Evolutionary conservation across 306 rosid genomes (phyloP).

Genomic region (Cicer bijugum): DNA sequence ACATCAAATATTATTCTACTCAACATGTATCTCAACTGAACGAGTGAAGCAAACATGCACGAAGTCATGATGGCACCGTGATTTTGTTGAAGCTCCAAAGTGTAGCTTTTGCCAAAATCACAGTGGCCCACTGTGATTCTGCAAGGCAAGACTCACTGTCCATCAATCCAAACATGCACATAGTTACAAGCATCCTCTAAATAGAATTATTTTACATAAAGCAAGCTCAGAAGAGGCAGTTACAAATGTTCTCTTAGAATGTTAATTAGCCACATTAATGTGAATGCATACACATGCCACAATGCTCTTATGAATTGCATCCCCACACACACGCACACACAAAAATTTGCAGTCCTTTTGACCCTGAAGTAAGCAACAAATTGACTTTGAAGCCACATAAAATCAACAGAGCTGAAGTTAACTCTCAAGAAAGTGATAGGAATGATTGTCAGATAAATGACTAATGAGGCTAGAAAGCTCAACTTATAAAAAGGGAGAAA

Average conservation of each 20-base stretch:
- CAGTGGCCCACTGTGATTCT: no score
- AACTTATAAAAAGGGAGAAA: conserved; percentile 27
- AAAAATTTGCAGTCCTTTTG: conserved; percentile 27
- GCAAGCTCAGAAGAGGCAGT: conserved; percentile 23
- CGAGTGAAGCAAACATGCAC: background rate
- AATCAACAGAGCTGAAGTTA: conserved; percentile 34
- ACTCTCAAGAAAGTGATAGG: conserved; percentile 19
- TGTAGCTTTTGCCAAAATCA: no score
- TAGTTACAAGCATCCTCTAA: conserved; percentile 15
- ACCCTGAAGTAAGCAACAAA: conserved; percentile 30
- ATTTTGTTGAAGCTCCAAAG: no score
- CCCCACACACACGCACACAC: background rate
- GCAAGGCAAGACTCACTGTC: no score
- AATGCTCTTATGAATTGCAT: background rate
- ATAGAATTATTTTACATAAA: conserved; percentile 18
- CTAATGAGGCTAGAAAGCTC: conserved; percentile 25
- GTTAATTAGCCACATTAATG: conserved; percentile 16
- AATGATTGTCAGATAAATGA: conserved; percentile 17
- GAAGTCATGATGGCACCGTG: no score
- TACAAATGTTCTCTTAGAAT: conserved; percentile 2
- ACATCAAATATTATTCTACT: conserved; percentile 16
- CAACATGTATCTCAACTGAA: conserved; percentile 9
- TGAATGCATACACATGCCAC: conserved; percentile 1
- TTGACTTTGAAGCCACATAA: conserved; percentile 30
- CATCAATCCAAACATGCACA: no score